Percentiles rank a stretch among this genome's conserved stretches.
These are phyloP conservation scores for Trichoderma sp. DNA, from an alignment of 2,329 filamentous ascomycete genomes.

Conservation along the genomic window DNA sequence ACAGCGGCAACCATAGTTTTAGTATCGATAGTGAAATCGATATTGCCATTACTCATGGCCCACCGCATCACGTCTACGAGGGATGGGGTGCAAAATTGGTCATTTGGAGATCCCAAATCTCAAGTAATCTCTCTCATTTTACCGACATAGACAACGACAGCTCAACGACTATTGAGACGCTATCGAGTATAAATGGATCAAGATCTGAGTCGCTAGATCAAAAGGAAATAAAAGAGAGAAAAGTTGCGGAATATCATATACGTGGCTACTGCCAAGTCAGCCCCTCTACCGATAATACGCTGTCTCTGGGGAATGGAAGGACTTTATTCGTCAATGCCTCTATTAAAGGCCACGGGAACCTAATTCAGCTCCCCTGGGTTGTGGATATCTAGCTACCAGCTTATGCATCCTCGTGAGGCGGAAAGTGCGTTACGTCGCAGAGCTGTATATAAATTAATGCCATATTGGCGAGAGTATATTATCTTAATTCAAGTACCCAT, in stretches of 20 bases:
- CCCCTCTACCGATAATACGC: constrained; percentile 7
- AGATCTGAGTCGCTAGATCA: neutral
- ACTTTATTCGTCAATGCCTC: constrained; percentile 32
- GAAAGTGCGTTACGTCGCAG: neutral
- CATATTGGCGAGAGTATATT: too few species aligned
- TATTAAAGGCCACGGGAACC: neutral
- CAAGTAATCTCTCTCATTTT: constrained; percentile 44
- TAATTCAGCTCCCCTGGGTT: constrained; percentile 27
- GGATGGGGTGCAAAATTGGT: constrained; percentile 47
- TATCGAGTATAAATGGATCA: constrained; percentile 27
- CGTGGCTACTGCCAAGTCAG: constrained; percentile 6
- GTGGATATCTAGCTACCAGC: constrained; percentile 27
- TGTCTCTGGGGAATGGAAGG: constrained; percentile 7
- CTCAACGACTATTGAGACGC: constrained; percentile 42
- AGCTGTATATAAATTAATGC: too few species aligned
- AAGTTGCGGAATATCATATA: neutral
- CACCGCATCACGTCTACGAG: constrained; percentile 38
- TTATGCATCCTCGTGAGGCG: neutral
- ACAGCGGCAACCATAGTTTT: constrained; percentile 37
- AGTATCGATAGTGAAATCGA: constrained; percentile 33
- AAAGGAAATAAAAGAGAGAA: neutral
- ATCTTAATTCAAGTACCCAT: too few species aligned
- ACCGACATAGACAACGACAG: constrained; percentile 50
- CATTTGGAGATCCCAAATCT: constrained; percentile 44
- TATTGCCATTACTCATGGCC: constrained; percentile 41